Percentiles rank a stretch among this genome's conserved stretches.
These are phyloP conservation scores for Dalbergia cultrata DNA, from an alignment of 306 rosid species.

Conservation along the genomic window DNA sequence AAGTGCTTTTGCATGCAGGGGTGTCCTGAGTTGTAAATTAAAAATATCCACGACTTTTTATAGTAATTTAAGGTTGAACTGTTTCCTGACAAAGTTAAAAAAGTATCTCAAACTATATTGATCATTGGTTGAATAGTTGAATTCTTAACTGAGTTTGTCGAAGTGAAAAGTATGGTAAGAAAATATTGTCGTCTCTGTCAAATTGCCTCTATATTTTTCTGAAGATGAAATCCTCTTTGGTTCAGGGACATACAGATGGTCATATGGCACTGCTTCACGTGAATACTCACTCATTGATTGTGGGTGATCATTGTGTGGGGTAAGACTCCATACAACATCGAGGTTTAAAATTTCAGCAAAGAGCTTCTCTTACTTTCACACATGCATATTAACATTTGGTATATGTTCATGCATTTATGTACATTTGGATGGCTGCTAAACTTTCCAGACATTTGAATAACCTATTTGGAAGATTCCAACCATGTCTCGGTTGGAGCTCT, in stretches of 20 bases:
- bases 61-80: slow-evolving; percentile 22
- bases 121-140: slow-evolving; percentile 26
- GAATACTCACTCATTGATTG: slow-evolving; percentile 74
- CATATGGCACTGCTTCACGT: slow-evolving; percentile 85
- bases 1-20: slow-evolving; percentile 24
- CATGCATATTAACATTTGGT: slow-evolving; percentile 3
- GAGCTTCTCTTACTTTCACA: background rate
- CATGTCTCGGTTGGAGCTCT: slow-evolving; percentile 10
- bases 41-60: slow-evolving; percentile 10
- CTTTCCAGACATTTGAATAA: slow-evolving; percentile 26
- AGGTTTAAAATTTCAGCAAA: slow-evolving; percentile 8
- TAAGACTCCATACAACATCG: slow-evolving; percentile 56
- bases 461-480: slow-evolving; percentile 27
- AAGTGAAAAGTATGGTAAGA: slow-evolving; percentile 25
- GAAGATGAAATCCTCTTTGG: slow-evolving; percentile 34
- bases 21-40: slow-evolving; percentile 11
- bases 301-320: slow-evolving; percentile 97
- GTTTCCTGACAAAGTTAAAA: background rate
- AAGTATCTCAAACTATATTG: slow-evolving; percentile 3
- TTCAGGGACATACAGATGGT: slow-evolving; percentile 97
- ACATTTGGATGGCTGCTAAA: slow-evolving; percentile 34
- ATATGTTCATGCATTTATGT: slow-evolving; percentile 14
- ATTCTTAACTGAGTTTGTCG: slow-evolving; percentile 26
- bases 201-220: slow-evolving; percentile 38
- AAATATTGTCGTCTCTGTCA: slow-evolving; percentile 11